A percentile compares a stretch with the other conserved stretches of the same genome.
These are phyloP conservation scores for Termitomyces sp. DNA, from an alignment of 768 basidiomycete genomes.

Conservation along the genomic window DNA sequence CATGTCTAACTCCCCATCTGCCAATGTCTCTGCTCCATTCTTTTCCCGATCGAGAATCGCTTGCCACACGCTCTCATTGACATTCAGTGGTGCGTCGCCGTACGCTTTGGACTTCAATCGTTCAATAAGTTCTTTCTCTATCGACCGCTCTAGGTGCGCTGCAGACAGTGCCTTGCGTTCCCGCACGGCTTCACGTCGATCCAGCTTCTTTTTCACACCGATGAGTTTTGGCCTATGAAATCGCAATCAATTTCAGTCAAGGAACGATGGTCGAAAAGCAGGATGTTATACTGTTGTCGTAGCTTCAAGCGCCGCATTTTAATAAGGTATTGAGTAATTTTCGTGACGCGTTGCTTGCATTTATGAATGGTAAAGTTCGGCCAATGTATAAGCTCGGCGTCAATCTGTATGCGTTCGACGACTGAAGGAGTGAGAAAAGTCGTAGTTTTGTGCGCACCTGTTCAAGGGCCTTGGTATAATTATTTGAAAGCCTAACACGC, in stretches of 20 bases:
- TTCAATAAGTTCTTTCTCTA: constrained; percentile 94
- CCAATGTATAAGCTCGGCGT: constrained; percentile 95
- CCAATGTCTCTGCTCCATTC: constrained; percentile 46
- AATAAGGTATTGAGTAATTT: constrained; percentile 98
- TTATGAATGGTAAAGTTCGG: constrained; percentile 97
- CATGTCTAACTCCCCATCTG: constrained; percentile 47
- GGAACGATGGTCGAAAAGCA: neutral
- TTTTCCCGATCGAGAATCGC: constrained; percentile 85
- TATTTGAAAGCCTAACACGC: constrained; percentile 85
- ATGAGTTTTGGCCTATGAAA: constrained; percentile 81
- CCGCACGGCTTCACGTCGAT: constrained; percentile 85
- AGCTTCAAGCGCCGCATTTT: constrained; percentile 93
- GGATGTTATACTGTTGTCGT: constrained; percentile 69
- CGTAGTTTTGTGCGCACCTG: constrained; percentile 52
- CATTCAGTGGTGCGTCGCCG: constrained; percentile 95
- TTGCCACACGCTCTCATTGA: constrained; percentile 96
- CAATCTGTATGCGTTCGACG: constrained; percentile 62
- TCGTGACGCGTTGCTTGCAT: constrained; percentile 98
- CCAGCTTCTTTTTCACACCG: constrained; percentile 96
- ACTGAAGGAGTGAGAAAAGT: neutral
- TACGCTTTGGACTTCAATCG: constrained; percentile 96
- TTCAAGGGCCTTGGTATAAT: constrained; percentile 92
- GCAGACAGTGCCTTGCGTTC: constrained; percentile 97
- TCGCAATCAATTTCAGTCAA: neutral
- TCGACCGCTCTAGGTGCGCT: constrained; percentile 90